These are phyloP conservation scores for Leishmania gerbilli DNA, from an alignment of 208 protist genomes.

Conservation along the genomic window DNA sequence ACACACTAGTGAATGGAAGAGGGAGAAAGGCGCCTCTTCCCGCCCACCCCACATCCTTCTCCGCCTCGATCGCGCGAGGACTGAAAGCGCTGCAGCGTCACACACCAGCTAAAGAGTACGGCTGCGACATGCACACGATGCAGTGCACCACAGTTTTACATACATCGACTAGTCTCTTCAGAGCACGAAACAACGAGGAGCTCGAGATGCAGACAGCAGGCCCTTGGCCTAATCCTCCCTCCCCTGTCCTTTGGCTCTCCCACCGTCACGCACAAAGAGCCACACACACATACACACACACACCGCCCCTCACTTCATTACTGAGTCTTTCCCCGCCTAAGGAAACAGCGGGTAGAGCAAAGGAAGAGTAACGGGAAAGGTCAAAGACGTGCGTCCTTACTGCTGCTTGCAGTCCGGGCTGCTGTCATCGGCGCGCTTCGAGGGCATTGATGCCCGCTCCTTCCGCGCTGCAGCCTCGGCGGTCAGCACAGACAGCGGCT, in stretches of 20 bases:
- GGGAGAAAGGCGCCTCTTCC: neutral
- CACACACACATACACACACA: neutral
- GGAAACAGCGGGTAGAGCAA: neutral
- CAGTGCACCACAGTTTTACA: neutral
- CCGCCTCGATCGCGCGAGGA: neutral
- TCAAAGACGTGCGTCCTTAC: constrained; percentile 28
- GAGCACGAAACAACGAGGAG: constrained; percentile 1
- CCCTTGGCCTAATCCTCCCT: neutral
- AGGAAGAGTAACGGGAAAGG: neutral
- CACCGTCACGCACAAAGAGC: neutral
- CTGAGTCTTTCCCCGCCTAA: neutral
- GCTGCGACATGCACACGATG: neutral
- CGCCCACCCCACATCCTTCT: neutral
- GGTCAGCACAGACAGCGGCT: constrained; percentile 76
- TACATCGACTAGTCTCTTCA: neutral
- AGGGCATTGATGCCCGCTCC: constrained; percentile 69
- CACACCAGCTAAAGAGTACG: neutral
- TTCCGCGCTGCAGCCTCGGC: constrained; percentile 78
- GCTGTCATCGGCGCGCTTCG: constrained; percentile 64
- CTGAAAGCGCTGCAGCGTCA: neutral
- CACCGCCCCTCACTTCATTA: neutral
- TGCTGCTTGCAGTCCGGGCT: constrained; percentile 66
- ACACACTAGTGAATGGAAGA: neutral
- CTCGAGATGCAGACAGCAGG: neutral
- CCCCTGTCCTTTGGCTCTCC: neutral